A percentile compares a stretch with the other conserved stretches of the same genome.
These are phyloP conservation scores for Dittrichia graveolens DNA, from an alignment of 129 eudicot genomes.

Conservation along the genomic window DNA sequence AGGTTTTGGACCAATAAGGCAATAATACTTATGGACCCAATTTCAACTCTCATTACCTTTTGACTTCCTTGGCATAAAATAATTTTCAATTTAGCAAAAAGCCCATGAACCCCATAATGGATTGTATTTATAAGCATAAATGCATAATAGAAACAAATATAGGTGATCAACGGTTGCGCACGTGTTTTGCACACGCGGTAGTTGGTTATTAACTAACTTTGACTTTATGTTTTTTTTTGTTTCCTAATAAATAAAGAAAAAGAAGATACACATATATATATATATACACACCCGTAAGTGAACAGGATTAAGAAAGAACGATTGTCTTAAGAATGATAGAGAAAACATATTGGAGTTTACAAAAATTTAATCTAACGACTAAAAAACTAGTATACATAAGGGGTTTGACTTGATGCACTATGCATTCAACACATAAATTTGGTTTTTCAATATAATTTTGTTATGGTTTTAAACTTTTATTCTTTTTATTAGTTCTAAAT, in stretches of 20 bases:
- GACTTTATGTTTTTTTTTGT: neutral
- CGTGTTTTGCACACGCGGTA: neutral
- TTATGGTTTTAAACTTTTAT: no score
- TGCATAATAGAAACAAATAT: conserved; percentile 7
- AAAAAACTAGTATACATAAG: no score
- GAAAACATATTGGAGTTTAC: no score
- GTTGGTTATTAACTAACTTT: neutral
- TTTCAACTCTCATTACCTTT: neutral
- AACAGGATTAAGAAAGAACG: no score
- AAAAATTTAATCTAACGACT: no score
- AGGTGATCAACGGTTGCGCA: conserved; percentile 10
- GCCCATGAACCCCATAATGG: conserved; percentile 16
- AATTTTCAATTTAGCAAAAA: neutral
- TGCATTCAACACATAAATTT: no score
- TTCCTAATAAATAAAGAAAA: neutral
- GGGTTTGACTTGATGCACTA: no score
- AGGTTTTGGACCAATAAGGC: conserved; percentile 27
- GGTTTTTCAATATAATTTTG: no score
- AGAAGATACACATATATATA: neutral
- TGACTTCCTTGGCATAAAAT: conserved; percentile 18
- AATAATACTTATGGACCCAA: conserved; percentile 25
- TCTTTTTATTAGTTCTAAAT: no score
- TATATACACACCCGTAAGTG: no score
- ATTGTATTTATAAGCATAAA: neutral
- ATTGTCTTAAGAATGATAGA: no score